Conservation (phyloP, 192 early-diverging fungal genomes). For the Entomortierella chlamydospora region DNA sequence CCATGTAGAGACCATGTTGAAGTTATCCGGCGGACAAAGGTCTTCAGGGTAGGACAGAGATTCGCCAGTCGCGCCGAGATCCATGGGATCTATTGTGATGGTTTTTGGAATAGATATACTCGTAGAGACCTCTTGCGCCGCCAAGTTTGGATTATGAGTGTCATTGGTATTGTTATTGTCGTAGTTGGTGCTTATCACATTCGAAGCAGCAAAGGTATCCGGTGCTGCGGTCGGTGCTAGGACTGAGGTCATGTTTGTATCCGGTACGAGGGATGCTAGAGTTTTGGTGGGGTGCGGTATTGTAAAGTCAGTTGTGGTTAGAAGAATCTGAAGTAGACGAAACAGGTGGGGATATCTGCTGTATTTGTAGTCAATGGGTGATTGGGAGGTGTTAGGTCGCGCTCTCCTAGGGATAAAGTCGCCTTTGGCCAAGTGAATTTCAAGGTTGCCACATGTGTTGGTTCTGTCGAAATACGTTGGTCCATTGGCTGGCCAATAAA, state of each 20-base stretch:
- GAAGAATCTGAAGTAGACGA: neutral
- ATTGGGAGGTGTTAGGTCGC: slow-evolving; percentile 1
- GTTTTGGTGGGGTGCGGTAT: neutral
- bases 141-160: neutral
- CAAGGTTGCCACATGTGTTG: slow-evolving; percentile 26
- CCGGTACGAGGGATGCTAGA: neutral
- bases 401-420: neutral
- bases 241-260: neutral
- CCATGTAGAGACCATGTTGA: slow-evolving; percentile 93
- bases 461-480: slow-evolving; percentile 24
- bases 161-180: neutral
- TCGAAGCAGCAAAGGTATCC: neutral
- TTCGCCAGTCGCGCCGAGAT: slow-evolving; percentile 49
- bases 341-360: neutral
- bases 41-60: slow-evolving; percentile 63
- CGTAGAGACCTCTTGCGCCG: neutral
- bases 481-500: slow-evolving; percentile 17
- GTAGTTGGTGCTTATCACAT: neutral
- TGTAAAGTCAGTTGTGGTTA: neutral
- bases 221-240: neutral
- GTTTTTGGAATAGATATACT: slow-evolving; percentile 21
- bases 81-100: slow-evolving; percentile 35
- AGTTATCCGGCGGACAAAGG: slow-evolving; percentile 92
- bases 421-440: slow-evolving; percentile 8
- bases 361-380: slow-evolving; percentile 24